Evolutionary conservation across 169 alveolate species (phyloP).

Genomic region (Haemoproteus tartakovskyi): DNA sequence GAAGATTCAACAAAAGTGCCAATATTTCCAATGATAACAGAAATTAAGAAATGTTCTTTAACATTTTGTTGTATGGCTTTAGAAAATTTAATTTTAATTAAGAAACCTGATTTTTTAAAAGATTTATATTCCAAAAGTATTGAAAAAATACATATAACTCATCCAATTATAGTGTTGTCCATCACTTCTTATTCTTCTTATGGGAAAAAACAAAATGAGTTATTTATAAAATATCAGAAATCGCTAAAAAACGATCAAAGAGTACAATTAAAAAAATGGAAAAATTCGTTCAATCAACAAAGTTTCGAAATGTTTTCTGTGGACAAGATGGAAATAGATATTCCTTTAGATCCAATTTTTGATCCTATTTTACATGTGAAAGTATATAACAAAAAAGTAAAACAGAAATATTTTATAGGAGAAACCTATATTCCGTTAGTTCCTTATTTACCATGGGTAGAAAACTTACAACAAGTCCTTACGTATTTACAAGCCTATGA

Average conservation of each 20-base stretch:
- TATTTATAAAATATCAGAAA: slow-evolving; percentile 68
- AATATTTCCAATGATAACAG: slow-evolving; percentile 85
- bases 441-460: slow-evolving; percentile 81
- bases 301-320: slow-evolving; percentile 84
- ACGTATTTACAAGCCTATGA: slow-evolving; percentile 75
- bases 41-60: slow-evolving; percentile 73
- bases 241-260: slow-evolving; percentile 47
- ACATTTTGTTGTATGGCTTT: slow-evolving; percentile 77
- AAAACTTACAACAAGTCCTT: slow-evolving; percentile 73
- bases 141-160: not conserved
- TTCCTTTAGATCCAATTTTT: slow-evolving; percentile 84
- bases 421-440: slow-evolving; percentile 75
- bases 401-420: slow-evolving; percentile 78
- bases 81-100: slow-evolving; percentile 73
- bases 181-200: slow-evolving; percentile 54
- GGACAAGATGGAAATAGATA: slow-evolving; percentile 73
- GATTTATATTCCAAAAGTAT: not conserved
- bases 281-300: slow-evolving; percentile 76
- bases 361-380: slow-evolving; percentile 84
- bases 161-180: slow-evolving; percentile 60
- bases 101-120: slow-evolving; percentile 16
- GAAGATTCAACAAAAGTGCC: slow-evolving; percentile 82
- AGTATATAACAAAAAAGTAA: slow-evolving; percentile 74
- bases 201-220: slow-evolving; percentile 64
- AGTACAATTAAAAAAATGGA: slow-evolving; percentile 74